Percentiles rank a stretch among this genome's conserved stretches.
Conservation (phyloP, 2,329 filamentous ascomycete species). For the Zelopaecilomyces penicillatus region DNA sequence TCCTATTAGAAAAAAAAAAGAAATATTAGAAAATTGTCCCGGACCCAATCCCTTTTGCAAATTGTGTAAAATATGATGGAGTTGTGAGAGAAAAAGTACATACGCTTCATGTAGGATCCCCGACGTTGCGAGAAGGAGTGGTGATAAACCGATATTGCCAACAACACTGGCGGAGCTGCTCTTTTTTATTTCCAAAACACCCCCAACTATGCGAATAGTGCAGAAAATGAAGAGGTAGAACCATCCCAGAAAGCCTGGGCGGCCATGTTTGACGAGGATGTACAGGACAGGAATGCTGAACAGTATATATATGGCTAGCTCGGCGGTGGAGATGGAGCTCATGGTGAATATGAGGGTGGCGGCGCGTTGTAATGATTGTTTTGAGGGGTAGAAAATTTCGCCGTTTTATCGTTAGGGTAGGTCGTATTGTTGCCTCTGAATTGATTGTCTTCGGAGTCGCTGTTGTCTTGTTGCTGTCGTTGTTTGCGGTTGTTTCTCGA, state of each 20-base stretch:
- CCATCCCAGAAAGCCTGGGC: constrained; percentile 29
- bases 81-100: no score
- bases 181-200: constrained; percentile 17
- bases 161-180: constrained; percentile 25
- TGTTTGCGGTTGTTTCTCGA: no score
- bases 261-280: constrained; percentile 25
- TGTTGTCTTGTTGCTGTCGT: no score
- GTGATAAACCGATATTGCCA: constrained; percentile 29
- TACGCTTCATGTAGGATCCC: constrained; percentile 29
- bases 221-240: constrained; percentile 30
- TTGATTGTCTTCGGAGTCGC: no score
- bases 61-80: no score
- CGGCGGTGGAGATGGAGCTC: constrained; percentile 15
- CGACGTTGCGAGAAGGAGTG: constrained; percentile 21
- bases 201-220: constrained; percentile 22
- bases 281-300: constrained; percentile 23
- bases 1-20: no score
- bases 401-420: no score
- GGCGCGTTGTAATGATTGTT: no score
- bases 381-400: no score
- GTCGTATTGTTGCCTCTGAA: no score
- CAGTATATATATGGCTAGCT: constrained; percentile 26
- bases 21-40: no score
- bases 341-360: constrained; percentile 3
- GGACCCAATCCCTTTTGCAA: no score